Conservation (phyloP, 2,329 filamentous ascomycete genomes). For the Botrytis paeoniae region DNA sequence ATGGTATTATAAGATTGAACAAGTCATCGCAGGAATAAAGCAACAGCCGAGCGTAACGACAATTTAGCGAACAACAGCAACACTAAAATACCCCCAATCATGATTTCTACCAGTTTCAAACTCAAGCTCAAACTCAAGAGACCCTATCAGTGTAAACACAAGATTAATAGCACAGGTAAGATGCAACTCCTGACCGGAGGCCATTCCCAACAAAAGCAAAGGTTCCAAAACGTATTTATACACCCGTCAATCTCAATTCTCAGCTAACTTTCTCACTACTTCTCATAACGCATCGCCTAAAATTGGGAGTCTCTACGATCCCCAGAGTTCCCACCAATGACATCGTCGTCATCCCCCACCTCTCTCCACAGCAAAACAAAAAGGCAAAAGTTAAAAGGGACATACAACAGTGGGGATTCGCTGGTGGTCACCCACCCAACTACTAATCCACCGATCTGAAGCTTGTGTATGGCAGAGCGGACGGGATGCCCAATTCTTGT, state of each 20-base stretch:
- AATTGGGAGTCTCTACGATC: accelerated
- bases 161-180: no score
- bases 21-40: neutral
- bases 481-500: no score
- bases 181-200: neutral
- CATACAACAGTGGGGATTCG: neutral
- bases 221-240: neutral
- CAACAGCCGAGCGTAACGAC: neutral
- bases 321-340: neutral
- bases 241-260: neutral
- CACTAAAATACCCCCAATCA: neutral
- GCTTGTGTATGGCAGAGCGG: neutral
- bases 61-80: neutral
- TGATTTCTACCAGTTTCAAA: neutral
- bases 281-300: neutral
- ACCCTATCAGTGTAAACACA: no score
- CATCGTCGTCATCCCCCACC: neutral
- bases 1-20: neutral
- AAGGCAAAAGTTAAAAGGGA: neutral
- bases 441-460: neutral
- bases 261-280: neutral
- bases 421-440: neutral
- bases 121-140: no score
- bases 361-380: neutral
- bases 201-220: neutral